phyloP scores from a whole-genome alignment of 192 early-diverging fungal species.

The Spizellomyces punctatus region DNA sequence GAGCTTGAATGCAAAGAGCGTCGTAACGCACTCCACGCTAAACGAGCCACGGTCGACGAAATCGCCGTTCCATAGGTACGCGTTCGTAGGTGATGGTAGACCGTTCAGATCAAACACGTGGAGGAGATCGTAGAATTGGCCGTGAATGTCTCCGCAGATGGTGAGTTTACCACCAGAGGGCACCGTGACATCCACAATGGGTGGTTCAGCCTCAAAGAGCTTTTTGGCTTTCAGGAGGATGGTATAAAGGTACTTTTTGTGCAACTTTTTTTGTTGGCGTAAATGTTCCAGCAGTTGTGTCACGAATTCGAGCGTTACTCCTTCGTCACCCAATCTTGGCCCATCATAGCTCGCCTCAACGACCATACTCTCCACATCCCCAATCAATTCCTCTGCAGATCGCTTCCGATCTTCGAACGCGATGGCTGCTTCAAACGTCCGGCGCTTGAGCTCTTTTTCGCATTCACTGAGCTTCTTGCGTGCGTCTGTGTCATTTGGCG shows the following conservation, averaged over 20 bases:
- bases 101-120: constrained; percentile 96
- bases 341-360: constrained; percentile 77
- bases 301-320: constrained; percentile 81
- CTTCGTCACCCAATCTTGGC: constrained; percentile 71
- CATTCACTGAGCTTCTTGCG: constrained; percentile 80
- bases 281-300: constrained; percentile 75
- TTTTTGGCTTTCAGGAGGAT: constrained; percentile 79
- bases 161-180: constrained; percentile 77
- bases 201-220: constrained; percentile 73
- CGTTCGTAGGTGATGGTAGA: constrained; percentile 74
- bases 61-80: constrained; percentile 90
- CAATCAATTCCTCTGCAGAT: constrained; percentile 59
- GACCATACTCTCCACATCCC: constrained; percentile 66
- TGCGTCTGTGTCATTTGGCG: constrained; percentile 80
- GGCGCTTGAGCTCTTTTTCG: constrained; percentile 84
- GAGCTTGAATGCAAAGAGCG: constrained; percentile 88
- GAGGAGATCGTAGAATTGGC: constrained; percentile 97
- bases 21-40: constrained; percentile 92
- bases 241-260: constrained; percentile 83
- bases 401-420: constrained; percentile 57
- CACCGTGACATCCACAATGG: constrained; percentile 84
- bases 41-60: constrained; percentile 99
- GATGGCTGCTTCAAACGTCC: constrained; percentile 95
- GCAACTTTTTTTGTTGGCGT: constrained; percentile 88
- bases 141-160: constrained; percentile 98